Evolutionary conservation across 495 filamentous ascomycete species (phyloP), one percentile per base, ranked within the genome.

Genomic region (Aspergillus cavernicola): DNA sequence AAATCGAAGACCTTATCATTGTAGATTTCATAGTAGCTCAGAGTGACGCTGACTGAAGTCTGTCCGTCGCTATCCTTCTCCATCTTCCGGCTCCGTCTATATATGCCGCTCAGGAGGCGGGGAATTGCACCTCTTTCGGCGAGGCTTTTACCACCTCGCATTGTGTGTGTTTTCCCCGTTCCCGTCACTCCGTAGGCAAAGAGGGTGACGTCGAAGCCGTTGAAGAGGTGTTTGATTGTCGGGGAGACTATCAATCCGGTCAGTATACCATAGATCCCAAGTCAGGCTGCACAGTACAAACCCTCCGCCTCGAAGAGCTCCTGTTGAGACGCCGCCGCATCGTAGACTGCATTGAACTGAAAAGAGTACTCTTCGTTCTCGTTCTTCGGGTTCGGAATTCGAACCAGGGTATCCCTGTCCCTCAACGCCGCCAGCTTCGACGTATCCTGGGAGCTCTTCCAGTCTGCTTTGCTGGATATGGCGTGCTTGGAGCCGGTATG

Each of bases 1-100:
- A 98, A 72, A 66, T 98, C 93, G 61, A 84, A 96, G 6, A 98
- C 92, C 66, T 89, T 90, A 68, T 93, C 89, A 65, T 97, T 97
- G 72, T 98, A 98, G 47, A 98, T 97, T 62, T 98, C 93, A 71
- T 96, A 98, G 71, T 98, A 98, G 33, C 87, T 92, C 61, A 98
- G 81, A 12, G 84, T 78, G 8, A 96, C 90, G 29, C 81, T 74
- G 36, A 95, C 90, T 2, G 74, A 78, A 0, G 84, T 93, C 35
- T 81, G 80, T 2, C 86, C 91, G 7, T 79, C 77, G 38, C 84
- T 83, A 57, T 97, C 92, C 65, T 93, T 96, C 52, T 85, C 83
- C 5, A 96, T 84, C 74, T 96, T 97, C 61, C 88, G 85, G 35
- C 85, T 85, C 31, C 87, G 75, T 50, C 92, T 80, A 61, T 93